Base-by-base conservation (phyloP, 495 filamentous ascomycete species). In the Lasiosphaeris hirsuta region DNA sequence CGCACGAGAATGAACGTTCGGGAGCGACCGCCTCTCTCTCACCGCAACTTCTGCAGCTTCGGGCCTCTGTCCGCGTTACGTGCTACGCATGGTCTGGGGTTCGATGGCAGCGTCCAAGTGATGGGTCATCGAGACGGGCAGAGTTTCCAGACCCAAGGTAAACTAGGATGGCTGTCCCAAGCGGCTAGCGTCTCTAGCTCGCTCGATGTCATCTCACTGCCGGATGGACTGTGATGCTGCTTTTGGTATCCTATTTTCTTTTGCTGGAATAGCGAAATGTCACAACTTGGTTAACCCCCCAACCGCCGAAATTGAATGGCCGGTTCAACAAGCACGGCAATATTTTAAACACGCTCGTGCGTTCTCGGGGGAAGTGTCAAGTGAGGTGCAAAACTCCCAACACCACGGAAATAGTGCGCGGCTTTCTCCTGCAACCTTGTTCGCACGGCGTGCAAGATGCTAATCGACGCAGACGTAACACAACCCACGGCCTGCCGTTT, bases 31-130 rank as follows among this genome's bases (percentile, higher is more conserved):
- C 44, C 14, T 51, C 19, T 37, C 51, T 47, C 60, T 56, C 64
- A 66, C 64, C 64, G 64, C 64, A 66, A 66, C 30, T 61, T 61
- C 51, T 57, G 37, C 44, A 39, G 45, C 48, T 64, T 51, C n/a
- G 40, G 40, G 54, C 56, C 51, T 34, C 53, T 51, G 41, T 52
- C 44, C 51, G n/a, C n/a, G n/a, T n/a, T n/a, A n/a, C n/a, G n/a
- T 23, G 49, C 55, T 40, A 58, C 44, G 46, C 45, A 57, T 46
- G 48, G 36, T 34, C 45, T 46, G 55, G 34, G 44, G 35, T 39
- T 10, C 36, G 56, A 56, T 48, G 56, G 51, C 44, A 17, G 49
- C 10, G 13, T 34, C 46, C 54, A 38, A 19, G 41, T 41, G 33
- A 56, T 40, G 40, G n/a, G 45, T 40, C 47, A 55, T 34, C 38